Evolutionary conservation across 1,284 basidiomycete species (phyloP).

Genomic region (Cronartium quercuum): DNA sequence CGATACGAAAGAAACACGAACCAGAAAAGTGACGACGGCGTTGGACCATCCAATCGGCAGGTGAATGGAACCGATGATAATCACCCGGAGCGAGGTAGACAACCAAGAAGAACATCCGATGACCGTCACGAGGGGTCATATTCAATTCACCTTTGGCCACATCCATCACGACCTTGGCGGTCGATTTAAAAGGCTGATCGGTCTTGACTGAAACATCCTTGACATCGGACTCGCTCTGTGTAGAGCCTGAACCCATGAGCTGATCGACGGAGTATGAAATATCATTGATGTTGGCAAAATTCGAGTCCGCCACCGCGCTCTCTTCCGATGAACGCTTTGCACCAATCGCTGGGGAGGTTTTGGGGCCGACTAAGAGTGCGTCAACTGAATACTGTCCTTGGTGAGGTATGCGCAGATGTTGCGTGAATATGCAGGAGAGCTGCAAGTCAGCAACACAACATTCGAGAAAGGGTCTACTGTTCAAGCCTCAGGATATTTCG

Average conservation of each 20-base stretch:
- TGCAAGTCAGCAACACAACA: constrained; percentile 5
- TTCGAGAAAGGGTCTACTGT: too few relatives aligned
- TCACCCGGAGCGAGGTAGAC: constrained; percentile 98
- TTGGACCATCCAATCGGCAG: constrained; percentile 94
- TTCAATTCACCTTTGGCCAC: constrained; percentile 28
- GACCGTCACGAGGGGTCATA: constrained; percentile 54
- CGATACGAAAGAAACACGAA: constrained; percentile 45
- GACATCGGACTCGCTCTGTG: constrained; percentile 9
- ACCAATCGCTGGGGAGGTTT: background rate
- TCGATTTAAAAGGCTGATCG: background rate
- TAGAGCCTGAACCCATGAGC: constrained; percentile 52
- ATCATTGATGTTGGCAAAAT: constrained; percentile 91
- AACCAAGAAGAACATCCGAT: constrained; percentile 85
- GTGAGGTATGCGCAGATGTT: background rate
- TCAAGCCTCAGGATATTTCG: background rate
- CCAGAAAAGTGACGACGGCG: constrained; percentile 89
- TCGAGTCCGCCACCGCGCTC: constrained; percentile 47
- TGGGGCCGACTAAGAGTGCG: constrained; percentile 30
- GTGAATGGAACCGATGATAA: constrained; percentile 96
- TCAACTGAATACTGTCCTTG: constrained; percentile 40
- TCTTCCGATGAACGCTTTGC: constrained; percentile 36
- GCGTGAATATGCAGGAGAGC: background rate
- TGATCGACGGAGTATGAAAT: constrained; percentile 88
- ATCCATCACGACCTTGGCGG: constrained; percentile 17
- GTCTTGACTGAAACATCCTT: background rate